These are phyloP conservation scores for Larix kaempferi DNA, from an alignment of 75 land plant species.

Conservation along the genomic window DNA sequence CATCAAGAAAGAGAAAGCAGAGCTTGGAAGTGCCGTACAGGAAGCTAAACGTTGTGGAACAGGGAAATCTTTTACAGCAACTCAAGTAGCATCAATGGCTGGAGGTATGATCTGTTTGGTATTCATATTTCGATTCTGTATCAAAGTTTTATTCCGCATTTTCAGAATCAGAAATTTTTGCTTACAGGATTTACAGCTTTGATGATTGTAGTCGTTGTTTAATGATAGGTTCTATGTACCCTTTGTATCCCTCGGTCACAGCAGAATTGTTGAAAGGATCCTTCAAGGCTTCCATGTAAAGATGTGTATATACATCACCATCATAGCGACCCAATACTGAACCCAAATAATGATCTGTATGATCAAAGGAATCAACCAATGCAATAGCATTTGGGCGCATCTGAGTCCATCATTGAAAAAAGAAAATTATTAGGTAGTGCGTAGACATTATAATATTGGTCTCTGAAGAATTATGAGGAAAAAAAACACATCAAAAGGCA, in stretches of 20 bases:
- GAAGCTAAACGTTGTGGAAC: no score
- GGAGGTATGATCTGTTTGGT: no score
- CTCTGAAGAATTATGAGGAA: neutral
- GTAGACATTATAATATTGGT: neutral
- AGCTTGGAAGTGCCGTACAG: no score
- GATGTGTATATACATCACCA: slow-evolving; percentile 46
- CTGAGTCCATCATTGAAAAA: slow-evolving; percentile 17
- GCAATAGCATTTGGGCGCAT: slow-evolving; percentile 55
- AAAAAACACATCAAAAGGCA: neutral
- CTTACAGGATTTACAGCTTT: slow-evolving; percentile 1
- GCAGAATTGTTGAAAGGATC: slow-evolving; percentile 32
- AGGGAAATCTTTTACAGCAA: no score
- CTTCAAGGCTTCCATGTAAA: slow-evolving; percentile 48
- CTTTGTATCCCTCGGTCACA: slow-evolving; percentile 43
- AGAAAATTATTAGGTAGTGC: neutral
- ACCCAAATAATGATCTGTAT: slow-evolving; percentile 46
- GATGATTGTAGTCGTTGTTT: slow-evolving; percentile 17
- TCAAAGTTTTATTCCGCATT: no score
- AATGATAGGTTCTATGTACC: slow-evolving; percentile 33
- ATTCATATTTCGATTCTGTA: no score
- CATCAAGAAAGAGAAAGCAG: no score
- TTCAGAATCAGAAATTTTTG: no score
- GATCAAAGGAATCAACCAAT: slow-evolving; percentile 53
- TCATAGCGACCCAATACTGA: slow-evolving; percentile 52
- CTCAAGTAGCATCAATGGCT: no score